A percentile compares a stretch with the other conserved stretches of the same genome.
phyloP scores from a whole-genome alignment of 345 rosid species.

The Salix arbutifolia region DNA sequence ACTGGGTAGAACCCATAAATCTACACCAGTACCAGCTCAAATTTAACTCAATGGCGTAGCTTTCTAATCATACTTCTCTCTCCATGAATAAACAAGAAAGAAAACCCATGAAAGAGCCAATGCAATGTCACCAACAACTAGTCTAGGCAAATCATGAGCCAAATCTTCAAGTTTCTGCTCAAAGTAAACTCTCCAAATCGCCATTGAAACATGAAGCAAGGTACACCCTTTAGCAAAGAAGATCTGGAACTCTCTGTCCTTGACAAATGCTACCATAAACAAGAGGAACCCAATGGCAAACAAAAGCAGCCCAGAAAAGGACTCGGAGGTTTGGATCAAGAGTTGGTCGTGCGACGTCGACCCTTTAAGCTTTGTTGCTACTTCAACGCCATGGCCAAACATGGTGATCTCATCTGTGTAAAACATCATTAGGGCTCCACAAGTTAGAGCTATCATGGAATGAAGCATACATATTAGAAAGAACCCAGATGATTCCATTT shows the following conservation, averaged over 20 bases:
- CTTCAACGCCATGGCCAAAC: conserved; percentile 18
- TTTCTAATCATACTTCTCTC: conserved; percentile 20
- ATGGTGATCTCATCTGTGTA: conserved; percentile 14
- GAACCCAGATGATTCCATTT: conserved; percentile 40
- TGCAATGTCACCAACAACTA: conserved; percentile 16
- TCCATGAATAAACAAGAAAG: conserved; percentile 22
- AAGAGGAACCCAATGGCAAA: conserved; percentile 18
- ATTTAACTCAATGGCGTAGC: neutral
- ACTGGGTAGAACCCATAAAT: neutral
- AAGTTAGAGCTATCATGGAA: conserved; percentile 18
- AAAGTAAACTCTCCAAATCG: conserved; percentile 19
- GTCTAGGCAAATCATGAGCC: conserved; percentile 21
- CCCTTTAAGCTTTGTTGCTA: conserved; percentile 22
- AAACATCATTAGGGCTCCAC: conserved; percentile 24
- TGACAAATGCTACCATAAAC: conserved; percentile 19
- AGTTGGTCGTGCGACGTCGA: conserved; percentile 25
- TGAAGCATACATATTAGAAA: conserved; percentile 25
- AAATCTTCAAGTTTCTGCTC: conserved; percentile 21
- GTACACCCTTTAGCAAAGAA: conserved; percentile 25
- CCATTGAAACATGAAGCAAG: conserved; percentile 18
- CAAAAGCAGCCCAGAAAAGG: conserved; percentile 27
- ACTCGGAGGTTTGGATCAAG: conserved; percentile 25
- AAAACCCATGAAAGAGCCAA: conserved; percentile 22
- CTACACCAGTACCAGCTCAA: neutral
- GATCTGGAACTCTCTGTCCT: conserved; percentile 21